phyloP scores from a whole-genome alignment of 2,329 filamentous ascomycete species.

The Verticillium isaacii region DNA sequence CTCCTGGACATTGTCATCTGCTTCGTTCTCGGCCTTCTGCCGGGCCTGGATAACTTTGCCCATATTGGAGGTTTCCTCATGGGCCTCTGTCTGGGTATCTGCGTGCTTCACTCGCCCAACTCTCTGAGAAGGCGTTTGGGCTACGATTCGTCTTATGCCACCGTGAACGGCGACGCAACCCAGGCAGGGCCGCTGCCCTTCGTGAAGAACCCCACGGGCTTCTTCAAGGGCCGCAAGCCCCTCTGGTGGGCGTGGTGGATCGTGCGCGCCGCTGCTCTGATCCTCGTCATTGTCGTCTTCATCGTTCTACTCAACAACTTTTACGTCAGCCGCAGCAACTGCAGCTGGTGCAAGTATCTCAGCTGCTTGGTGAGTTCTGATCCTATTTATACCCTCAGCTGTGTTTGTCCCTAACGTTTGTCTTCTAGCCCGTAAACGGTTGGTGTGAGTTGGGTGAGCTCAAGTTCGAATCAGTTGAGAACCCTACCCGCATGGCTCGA shows the following conservation, averaged over 20 bases:
- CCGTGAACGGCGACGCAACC: conserved; percentile 49
- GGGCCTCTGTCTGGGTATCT: conserved; percentile 82
- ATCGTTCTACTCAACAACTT: conserved; percentile 88
- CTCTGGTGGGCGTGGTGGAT: conserved; percentile 99
- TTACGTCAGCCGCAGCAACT: conserved; percentile 71
- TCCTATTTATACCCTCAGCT: neutral
- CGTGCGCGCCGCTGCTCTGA: conserved; percentile 70
- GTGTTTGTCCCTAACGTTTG: conserved; percentile 15
- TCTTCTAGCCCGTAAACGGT: conserved; percentile 53
- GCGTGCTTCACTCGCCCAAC: conserved; percentile 83
- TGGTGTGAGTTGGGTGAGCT: conserved; percentile 55
- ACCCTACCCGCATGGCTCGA: neutral
- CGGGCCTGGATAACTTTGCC: conserved; percentile 93
- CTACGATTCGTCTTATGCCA: conserved; percentile 65
- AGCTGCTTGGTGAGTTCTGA: conserved; percentile 75
- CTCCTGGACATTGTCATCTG: conserved; percentile 80
- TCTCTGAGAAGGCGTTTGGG: conserved; percentile 71
- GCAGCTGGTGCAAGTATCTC: conserved; percentile 91
- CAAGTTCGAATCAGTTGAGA: conserved; percentile 11
- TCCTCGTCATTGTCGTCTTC: conserved; percentile 80
- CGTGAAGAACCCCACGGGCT: conserved; percentile 61
- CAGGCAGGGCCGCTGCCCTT: conserved; percentile 46
- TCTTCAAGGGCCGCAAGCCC: conserved; percentile 89
- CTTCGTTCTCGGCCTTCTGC: conserved; percentile 86
- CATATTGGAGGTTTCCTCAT: conserved; percentile 96